Percentiles rank a stretch among this genome's conserved stretches.
These are phyloP conservation scores for Jatropha curcas DNA, from an alignment of 345 rosid species.

Conservation along the genomic window DNA sequence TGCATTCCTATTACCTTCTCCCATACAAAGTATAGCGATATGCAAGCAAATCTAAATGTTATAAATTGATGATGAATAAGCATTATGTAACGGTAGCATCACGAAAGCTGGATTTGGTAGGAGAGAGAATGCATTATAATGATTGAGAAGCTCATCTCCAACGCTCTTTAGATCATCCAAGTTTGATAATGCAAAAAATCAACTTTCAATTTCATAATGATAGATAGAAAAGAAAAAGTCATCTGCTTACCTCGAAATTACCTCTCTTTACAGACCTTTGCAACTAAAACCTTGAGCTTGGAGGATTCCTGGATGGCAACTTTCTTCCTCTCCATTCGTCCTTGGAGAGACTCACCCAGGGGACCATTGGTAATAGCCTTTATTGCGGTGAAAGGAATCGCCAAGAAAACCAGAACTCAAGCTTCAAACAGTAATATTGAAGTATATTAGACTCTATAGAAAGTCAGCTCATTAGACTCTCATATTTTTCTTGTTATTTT, in stretches of 20 bases:
- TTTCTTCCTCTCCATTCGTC: conserved; percentile 65
- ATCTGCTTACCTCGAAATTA: conserved; percentile 27
- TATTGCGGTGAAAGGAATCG: conserved; percentile 85
- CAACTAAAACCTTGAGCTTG: conserved; percentile 56
- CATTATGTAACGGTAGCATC: no score
- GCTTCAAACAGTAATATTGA: conserved; percentile 39
- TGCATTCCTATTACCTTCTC: no score
- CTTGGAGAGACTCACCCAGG: conserved; percentile 67
- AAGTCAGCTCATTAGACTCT: no score
- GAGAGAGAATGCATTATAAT: no score
- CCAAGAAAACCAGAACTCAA: conserved; percentile 85
- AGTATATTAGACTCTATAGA: no score
- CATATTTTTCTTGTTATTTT: no score
- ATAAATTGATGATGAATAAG: no score
- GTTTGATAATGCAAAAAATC: not conserved
- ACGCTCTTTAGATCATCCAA: not conserved
- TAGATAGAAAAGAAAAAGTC: not conserved
- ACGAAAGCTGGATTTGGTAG: no score
- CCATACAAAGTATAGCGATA: no score
- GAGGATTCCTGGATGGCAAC: conserved; percentile 56
- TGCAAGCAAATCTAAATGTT: no score
- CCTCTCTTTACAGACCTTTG: conserved; percentile 74
- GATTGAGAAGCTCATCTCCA: no score
- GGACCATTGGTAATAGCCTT: conserved; percentile 93
- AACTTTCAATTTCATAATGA: not conserved